These are phyloP conservation scores for Setomelanomma holmii DNA, from an alignment of 2,329 filamentous ascomycete genomes.

Conservation along the genomic window DNA sequence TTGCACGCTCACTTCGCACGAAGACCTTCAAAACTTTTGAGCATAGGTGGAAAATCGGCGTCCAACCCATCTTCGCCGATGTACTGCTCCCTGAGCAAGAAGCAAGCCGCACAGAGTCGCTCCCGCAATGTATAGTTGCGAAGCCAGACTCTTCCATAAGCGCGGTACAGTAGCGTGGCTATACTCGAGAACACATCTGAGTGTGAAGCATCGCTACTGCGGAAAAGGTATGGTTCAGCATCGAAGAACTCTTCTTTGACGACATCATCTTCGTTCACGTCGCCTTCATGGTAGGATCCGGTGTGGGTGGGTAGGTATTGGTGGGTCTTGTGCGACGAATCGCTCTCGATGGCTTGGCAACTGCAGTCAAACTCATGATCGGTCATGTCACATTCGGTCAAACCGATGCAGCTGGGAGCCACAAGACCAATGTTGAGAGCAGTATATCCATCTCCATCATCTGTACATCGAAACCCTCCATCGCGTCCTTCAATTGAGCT, in stretches of 20 bases:
- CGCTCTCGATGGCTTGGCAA: background rate
- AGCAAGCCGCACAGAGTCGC: slow-evolving; percentile 7
- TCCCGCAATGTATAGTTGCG: slow-evolving; percentile 2
- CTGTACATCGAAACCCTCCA: slow-evolving; percentile 1
- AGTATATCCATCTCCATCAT: slow-evolving; percentile 5
- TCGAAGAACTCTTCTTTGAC: slow-evolving; percentile 7
- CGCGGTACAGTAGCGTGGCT: slow-evolving; percentile 14
- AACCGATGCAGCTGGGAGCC: slow-evolving; percentile 11
- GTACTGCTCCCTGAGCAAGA: slow-evolving; percentile 8
- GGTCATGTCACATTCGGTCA: slow-evolving; percentile 15
- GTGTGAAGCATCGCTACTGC: background rate
- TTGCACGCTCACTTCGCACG: background rate
- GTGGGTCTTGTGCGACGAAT: background rate
- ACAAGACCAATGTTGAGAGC: slow-evolving; percentile 9
- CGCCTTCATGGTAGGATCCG: background rate
- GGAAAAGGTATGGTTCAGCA: background rate
- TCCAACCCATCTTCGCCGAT: slow-evolving; percentile 9
- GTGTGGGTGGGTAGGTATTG: background rate
- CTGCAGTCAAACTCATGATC: slow-evolving; percentile 8
- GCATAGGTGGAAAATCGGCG: slow-evolving; percentile 11
- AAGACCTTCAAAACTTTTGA: background rate
- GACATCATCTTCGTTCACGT: background rate
- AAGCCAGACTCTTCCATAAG: slow-evolving; percentile 17
- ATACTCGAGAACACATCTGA: slow-evolving; percentile 10
- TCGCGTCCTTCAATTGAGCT: background rate